Evolutionary conservation across 2,329 filamentous ascomycete species (phyloP).

Genomic region (Botrytis porri): DNA sequence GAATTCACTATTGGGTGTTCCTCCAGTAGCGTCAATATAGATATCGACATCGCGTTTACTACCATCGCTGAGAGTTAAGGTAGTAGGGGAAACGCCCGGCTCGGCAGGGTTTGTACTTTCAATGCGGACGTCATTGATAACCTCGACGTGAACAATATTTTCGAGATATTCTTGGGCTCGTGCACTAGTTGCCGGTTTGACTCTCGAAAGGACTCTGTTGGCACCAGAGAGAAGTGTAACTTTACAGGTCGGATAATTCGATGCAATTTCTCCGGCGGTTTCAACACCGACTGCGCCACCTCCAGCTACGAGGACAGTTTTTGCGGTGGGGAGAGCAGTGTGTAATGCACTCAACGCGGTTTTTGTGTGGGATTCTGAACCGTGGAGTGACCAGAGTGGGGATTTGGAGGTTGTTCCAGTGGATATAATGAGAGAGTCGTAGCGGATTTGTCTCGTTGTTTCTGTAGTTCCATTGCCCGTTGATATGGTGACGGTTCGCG

Average conservation of each 20-base stretch:
- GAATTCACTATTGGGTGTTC: slow-evolving; percentile 43
- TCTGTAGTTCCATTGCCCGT: slow-evolving; percentile 11
- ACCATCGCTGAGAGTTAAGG: slow-evolving; percentile 43
- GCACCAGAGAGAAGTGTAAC: slow-evolving; percentile 47
- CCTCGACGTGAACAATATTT: slow-evolving; percentile 45
- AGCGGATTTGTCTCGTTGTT: slow-evolving; percentile 37
- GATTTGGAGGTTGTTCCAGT: slow-evolving; percentile 48
- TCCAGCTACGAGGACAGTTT: slow-evolving; percentile 45
- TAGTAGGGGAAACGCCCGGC: slow-evolving; percentile 36
- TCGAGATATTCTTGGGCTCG: slow-evolving; percentile 45
- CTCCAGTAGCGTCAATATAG: slow-evolving; percentile 48
- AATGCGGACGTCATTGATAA: slow-evolving; percentile 45
- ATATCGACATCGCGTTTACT: slow-evolving; percentile 44
- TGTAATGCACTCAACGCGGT: slow-evolving; percentile 43
- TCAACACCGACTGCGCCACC: slow-evolving; percentile 48
- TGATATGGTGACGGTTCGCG: slow-evolving; percentile 39
- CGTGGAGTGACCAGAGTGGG: slow-evolving; percentile 44
- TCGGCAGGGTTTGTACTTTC: slow-evolving; percentile 35
- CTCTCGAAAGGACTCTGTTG: slow-evolving; percentile 42
- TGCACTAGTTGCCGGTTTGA: slow-evolving; percentile 41
- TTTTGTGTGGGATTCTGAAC: slow-evolving; percentile 38
- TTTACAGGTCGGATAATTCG: slow-evolving; percentile 39
- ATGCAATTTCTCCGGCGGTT: slow-evolving; percentile 47
- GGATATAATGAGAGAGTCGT: slow-evolving; percentile 48
- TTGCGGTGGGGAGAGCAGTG: slow-evolving; percentile 41